Evolutionary conservation across 768 basidiomycete species (phyloP).

Genomic region (Trametes sanguinea): DNA sequence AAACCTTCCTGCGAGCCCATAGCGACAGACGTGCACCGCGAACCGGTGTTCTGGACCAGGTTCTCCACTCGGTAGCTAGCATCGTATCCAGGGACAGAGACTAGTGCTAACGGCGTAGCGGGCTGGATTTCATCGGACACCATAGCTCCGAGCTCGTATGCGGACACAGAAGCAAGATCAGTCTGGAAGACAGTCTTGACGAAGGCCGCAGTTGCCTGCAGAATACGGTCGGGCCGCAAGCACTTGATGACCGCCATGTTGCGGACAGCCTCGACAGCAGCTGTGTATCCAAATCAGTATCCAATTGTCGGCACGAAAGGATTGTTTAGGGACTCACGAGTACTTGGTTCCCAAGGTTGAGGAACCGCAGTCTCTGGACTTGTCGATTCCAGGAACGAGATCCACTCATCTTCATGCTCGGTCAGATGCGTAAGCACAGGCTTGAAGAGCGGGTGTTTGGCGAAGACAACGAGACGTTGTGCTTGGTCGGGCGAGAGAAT

Average conservation of each 20-base stretch:
- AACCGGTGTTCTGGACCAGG: constrained; percentile 74
- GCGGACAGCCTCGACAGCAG: constrained; percentile 73
- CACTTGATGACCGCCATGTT: constrained; percentile 82
- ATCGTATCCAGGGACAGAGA: constrained; percentile 95
- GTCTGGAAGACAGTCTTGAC: constrained; percentile 75
- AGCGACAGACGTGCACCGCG: constrained; percentile 85
- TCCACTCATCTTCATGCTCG: constrained; percentile 69
- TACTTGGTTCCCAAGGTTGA: constrained; percentile 74
- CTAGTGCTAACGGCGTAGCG: constrained; percentile 81
- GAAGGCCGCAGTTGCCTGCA: constrained; percentile 80
- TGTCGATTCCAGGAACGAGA: constrained; percentile 63
- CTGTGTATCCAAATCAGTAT: constrained; percentile 40
- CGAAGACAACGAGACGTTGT: constrained; percentile 67
- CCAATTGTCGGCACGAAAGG: not conserved
- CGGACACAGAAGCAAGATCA: constrained; percentile 74
- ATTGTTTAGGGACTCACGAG: constrained; percentile 55
- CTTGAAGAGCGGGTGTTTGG: constrained; percentile 75
- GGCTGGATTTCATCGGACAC: constrained; percentile 80
- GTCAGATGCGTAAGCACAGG: constrained; percentile 65
- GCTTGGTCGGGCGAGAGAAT: constrained; percentile 69
- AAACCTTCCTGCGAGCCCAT: constrained; percentile 99
- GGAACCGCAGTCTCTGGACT: constrained; percentile 73
- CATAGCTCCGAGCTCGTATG: constrained; percentile 75
- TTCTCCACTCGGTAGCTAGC: constrained; percentile 97
- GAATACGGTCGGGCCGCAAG: constrained; percentile 87